Conservation (phyloP, 2,329 filamentous ascomycete genomes). For the Metarhizium guizhouense region DNA sequence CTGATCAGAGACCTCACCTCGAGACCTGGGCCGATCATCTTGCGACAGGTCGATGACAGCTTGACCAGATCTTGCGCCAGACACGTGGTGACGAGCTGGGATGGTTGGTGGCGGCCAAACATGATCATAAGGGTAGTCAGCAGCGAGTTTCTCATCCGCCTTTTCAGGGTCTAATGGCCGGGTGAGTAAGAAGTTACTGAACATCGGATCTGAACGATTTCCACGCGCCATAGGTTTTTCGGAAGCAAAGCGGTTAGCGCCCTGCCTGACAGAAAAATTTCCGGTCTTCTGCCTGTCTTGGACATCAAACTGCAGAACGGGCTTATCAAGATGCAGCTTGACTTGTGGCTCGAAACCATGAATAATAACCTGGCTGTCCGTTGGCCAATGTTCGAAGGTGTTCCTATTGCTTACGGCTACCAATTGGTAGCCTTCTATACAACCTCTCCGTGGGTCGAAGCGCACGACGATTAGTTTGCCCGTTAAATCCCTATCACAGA, state of each 20-base stretch:
- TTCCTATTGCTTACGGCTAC: conserved; percentile 53
- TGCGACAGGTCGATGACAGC: conserved; percentile 16
- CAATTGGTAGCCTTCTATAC: conserved; percentile 74
- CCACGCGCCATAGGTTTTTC: conserved; percentile 46
- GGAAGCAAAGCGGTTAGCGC: conserved; percentile 32
- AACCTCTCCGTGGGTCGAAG: conserved; percentile 63
- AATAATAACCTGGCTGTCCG: conserved; percentile 57
- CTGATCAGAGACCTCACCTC: conserved; percentile 55
- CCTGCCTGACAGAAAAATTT: conserved; percentile 12
- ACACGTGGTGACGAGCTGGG: conserved; percentile 50
- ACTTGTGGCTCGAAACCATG: conserved; percentile 64
- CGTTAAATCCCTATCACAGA: conserved; percentile 62
- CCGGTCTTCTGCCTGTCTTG: conserved; percentile 13
- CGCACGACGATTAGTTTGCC: conserved; percentile 70
- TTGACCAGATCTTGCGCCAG: conserved; percentile 20
- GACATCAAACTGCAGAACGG: conserved; percentile 50
- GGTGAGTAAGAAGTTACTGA: conserved; percentile 61
- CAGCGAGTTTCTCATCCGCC: conserved; percentile 19
- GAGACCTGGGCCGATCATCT: conserved; percentile 33
- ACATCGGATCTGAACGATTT: conserved; percentile 39
- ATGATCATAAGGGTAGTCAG: conserved; percentile 35
- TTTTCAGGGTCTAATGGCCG: conserved; percentile 33
- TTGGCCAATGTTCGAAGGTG: conserved; percentile 53
- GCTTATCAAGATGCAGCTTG: conserved; percentile 64
- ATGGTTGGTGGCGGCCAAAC: conserved; percentile 71